Base-by-base conservation (phyloP, 1,284 basidiomycete genomes). In the Xanthoconium separans region DNA sequence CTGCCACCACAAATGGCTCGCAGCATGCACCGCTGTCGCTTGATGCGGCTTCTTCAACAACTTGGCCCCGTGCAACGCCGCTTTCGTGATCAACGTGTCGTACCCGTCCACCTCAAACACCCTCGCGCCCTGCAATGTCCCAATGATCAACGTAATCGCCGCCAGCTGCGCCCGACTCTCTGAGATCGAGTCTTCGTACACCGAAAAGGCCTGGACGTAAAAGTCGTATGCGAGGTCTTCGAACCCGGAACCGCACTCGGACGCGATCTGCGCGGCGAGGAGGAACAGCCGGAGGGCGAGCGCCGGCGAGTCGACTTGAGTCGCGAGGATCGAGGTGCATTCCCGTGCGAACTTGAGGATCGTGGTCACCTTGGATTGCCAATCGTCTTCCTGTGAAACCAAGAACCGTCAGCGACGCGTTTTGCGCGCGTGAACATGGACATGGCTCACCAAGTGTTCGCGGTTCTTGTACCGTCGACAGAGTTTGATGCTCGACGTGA, bases 1-100 rank as follows among this genome's bases (percentile, higher is more conserved):
- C 70, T 98, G 95, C 94, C 94, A 98, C 93, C 94, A 97, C 65
- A 97, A 75, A 75, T 98, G 95, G 69, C 93, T 95, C 3, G 95
- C 95, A 40, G 95, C 79, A 48, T 91, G 86, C n/a, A 98, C 94
- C 4, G 94, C 95, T 7, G 85, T 92, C 15, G 94, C 90, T 73
- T 98, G 95, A 72, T 97, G 95, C 27, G 93, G 91, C 78, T 98
- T 97, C 81, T 98, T 98, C 68, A 98, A 71, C 59, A 97, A 71
- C 73, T 95, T 95, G 44, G 93, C 91, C 6, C 92, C 93, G 69
- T 98, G 95, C 61, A 97, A 75, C 10, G 95, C 94, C 22, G 94
- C 95, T 74, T 98, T 98, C 34, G 95, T 96, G 65, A 97, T 93
- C 58, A 98, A 74, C 5, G 94, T 97, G 66, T 97, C 95, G 68